Percentiles rank a stretch among this genome's conserved stretches.
These are phyloP conservation scores for Pestalotiopsis sp. DNA, from an alignment of 2,329 filamentous ascomycete species.

Conservation along the genomic window DNA sequence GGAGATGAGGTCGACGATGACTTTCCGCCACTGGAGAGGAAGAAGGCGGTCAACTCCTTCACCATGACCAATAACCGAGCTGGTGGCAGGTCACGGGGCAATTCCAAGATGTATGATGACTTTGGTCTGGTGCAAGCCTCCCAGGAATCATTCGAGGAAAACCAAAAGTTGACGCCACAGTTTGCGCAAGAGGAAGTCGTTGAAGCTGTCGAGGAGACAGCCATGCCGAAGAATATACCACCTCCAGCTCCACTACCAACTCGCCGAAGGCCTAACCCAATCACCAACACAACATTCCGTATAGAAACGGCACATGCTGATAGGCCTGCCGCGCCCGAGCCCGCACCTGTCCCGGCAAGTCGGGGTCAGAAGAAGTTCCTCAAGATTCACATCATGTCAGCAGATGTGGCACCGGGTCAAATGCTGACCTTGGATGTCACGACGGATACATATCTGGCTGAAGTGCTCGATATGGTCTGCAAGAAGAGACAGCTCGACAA, in stretches of 20 bases:
- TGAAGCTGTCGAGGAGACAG: constrained; percentile 41
- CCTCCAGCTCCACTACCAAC: constrained; percentile 33
- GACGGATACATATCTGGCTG: constrained; percentile 81
- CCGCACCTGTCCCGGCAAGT: constrained; percentile 41
- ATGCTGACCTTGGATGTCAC: constrained; percentile 76
- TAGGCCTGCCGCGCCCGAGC: constrained; percentile 51
- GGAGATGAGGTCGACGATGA: constrained; percentile 86
- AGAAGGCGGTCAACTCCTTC: constrained; percentile 75
- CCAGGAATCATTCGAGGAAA: constrained; percentile 68
- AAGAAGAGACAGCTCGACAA: constrained; percentile 79
- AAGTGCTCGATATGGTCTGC: constrained; percentile 79
- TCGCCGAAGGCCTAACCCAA: constrained; percentile 57
- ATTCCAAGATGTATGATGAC: constrained; percentile 80
- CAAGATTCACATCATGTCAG: constrained; percentile 71
- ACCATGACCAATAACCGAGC: constrained; percentile 78
- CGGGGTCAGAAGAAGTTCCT: constrained; percentile 73
- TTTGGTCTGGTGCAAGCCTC: constrained; percentile 79
- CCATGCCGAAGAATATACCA: constrained; percentile 52
- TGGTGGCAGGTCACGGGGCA: constrained; percentile 60
- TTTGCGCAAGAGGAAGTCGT: constrained; percentile 59
- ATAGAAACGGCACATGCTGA: constrained; percentile 59
- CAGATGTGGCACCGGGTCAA: constrained; percentile 72
- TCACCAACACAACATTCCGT: constrained; percentile 64
- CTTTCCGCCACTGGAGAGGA: constrained; percentile 77
- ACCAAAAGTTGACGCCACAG: constrained; percentile 69